Base-by-base conservation (phyloP, 352 stramenopile genomes). In the Globisporangium paddicum region DNA sequence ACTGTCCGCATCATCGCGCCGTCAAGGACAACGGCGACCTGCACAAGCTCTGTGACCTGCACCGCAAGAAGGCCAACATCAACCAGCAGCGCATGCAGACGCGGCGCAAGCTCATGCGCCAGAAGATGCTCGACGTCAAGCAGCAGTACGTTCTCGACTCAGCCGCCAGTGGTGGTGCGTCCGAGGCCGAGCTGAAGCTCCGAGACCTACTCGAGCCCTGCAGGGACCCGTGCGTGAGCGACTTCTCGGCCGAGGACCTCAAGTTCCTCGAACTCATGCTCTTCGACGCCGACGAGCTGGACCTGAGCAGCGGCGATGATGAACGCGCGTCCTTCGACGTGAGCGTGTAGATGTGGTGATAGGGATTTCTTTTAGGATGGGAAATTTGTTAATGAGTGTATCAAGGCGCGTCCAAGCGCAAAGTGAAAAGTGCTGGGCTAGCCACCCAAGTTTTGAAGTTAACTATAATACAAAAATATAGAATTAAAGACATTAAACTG, bases 31-130 rank as follows among this genome's bases (percentile, higher is more conserved):
- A 79, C 19, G 75, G 78, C 5, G 71, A 68, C 1, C 56, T 83
- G 16, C 78, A 88, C 68, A 75, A 74, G 19, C 66, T 84, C 25
- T 88, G 78, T 51, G 75, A 88, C 30, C 71, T 79, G 42, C 78
- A 88, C 42, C 78, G 75, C 0, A 63, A 63, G 35, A 81, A 85
- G 49, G 75, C 78, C 18, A 88, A 88, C 44, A 53, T 70, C 14
- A 84, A 83, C 50, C 78, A 88, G 56, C 70, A 77, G 40, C 66
- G 70, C 21, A 66, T 82, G 11, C 71, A 83, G 47, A 58, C 70
- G 45, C 66, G 71, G 3, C 72, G 67, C 25, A 63, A 56, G 18
- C 49, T 45, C 21, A 52, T 61, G 46, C 55, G 55, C 11, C 42
- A 61, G 38, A 58, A 58, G 52, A 58, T 58, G 55, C 23, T 61